Percentiles rank a stretch among this genome's conserved stretches.
Evolutionary conservation across 2,329 filamentous ascomycete genomes (phyloP).

Genomic region (Colletotrichum tropicale): DNA sequence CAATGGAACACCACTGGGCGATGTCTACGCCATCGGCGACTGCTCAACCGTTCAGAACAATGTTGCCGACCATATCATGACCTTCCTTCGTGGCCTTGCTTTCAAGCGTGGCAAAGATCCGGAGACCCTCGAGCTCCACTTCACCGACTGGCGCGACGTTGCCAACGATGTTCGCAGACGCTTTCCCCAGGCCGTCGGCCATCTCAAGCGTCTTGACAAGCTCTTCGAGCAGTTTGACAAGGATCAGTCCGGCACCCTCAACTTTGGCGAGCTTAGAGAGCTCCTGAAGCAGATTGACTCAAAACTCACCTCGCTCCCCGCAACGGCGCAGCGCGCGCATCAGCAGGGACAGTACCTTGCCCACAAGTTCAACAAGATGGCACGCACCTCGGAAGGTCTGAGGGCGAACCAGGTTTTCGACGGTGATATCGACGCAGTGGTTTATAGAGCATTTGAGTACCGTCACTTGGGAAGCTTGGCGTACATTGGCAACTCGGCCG

Average conservation of each 20-base stretch:
- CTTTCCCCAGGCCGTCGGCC: conserved; percentile 88
- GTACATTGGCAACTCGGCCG: conserved; percentile 94
- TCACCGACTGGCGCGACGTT: conserved; percentile 85
- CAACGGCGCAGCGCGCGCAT: conserved; percentile 94
- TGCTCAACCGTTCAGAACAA: conserved; percentile 98
- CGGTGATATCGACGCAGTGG: conserved; percentile 88
- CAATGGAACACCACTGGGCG: conserved; percentile 85
- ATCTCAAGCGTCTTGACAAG: conserved; percentile 87
- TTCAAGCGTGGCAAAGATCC: conserved; percentile 93
- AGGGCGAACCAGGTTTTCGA: conserved; percentile 81
- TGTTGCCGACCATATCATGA: conserved; percentile 86
- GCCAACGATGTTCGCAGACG: conserved; percentile 83
- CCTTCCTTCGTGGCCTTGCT: conserved; percentile 85
- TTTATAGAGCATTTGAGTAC: conserved; percentile 96
- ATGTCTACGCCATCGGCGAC: conserved; percentile 96
- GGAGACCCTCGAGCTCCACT: conserved; percentile 84
- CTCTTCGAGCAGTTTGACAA: conserved; percentile 93
- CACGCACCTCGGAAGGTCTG: conserved; percentile 77
- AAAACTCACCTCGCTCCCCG: conserved; percentile 92
- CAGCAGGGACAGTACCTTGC: conserved; percentile 95
- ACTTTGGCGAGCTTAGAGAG: conserved; percentile 90
- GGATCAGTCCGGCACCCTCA: conserved; percentile 89
- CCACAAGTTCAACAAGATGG: conserved; percentile 91
- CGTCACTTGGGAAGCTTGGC: conserved; percentile 89
- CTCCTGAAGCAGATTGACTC: conserved; percentile 90